Evolutionary conservation across 768 basidiomycete genomes (phyloP).

Genomic region (Collybia sordida): DNA sequence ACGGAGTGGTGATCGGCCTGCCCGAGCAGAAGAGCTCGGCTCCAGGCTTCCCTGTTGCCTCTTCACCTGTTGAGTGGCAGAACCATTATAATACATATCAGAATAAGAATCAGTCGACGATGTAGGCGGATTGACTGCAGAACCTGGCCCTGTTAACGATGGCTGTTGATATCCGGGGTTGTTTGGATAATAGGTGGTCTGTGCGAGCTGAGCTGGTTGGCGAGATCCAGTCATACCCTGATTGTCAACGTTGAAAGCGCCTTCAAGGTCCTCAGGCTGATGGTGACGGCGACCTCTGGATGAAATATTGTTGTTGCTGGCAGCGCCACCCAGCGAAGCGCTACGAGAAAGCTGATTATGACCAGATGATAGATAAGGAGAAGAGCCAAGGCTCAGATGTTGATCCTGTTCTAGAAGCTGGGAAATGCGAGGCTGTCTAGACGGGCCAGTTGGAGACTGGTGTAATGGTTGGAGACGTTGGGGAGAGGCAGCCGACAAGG

Average conservation of each 20-base stretch:
- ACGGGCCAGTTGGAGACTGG: constrained; percentile 43
- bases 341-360: constrained; percentile 64
- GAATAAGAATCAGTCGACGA: constrained; percentile 48
- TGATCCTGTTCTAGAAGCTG: constrained; percentile 70
- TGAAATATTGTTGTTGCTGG: constrained; percentile 35
- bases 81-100: constrained; percentile 63
- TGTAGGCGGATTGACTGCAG: constrained; percentile 31
- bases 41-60: constrained; percentile 56
- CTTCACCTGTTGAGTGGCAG: constrained; percentile 51
- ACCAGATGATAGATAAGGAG: constrained; percentile 51
- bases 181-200: constrained; percentile 56
- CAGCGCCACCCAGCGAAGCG: constrained; percentile 57
- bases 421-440: constrained; percentile 59
- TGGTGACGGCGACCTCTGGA: constrained; percentile 64
- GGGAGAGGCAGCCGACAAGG: constrained; percentile 34
- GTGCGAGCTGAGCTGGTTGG: constrained; percentile 41
- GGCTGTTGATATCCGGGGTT: constrained; percentile 59
- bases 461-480: constrained; percentile 52
- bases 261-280: constrained; percentile 68
- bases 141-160: constrained; percentile 35
- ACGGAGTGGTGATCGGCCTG: constrained; percentile 64
- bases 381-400: constrained; percentile 35
- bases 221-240: constrained; percentile 26
- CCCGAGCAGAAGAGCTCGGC: constrained; percentile 44
- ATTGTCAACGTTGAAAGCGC: constrained; percentile 39